Evolutionary conservation across 2,329 filamentous ascomycete genomes (phyloP).

Genomic region (Aspergillus carbonarius): DNA sequence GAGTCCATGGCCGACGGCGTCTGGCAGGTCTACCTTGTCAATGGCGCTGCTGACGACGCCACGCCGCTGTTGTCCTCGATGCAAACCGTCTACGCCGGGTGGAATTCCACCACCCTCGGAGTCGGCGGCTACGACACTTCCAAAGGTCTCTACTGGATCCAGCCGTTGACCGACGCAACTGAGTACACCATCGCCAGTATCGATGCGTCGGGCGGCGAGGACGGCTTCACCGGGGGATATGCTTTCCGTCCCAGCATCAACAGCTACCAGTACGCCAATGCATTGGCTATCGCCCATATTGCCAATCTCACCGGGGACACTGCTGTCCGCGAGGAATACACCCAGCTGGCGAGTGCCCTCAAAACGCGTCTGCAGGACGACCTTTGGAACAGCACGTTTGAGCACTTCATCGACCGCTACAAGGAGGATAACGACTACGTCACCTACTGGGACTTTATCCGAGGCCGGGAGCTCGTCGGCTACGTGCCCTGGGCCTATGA

Average conservation of each 20-base stretch:
- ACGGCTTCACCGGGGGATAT: conserved; percentile 44
- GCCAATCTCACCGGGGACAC: conserved; percentile 32
- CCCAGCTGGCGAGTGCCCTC: conserved; percentile 34
- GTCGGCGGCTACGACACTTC: conserved; percentile 39
- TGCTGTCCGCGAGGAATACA: conserved; percentile 21
- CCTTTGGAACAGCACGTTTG: conserved; percentile 46
- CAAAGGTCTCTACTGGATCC: conserved; percentile 46
- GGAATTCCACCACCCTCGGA: conserved; percentile 39
- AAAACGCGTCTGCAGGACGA: conserved; percentile 40
- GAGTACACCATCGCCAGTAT: conserved; percentile 49
- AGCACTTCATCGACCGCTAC: conserved; percentile 48
- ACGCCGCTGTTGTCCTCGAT: conserved; percentile 30
- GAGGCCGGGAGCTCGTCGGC: conserved; percentile 46
- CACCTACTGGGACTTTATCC: conserved; percentile 35
- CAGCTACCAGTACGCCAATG: conserved; percentile 47
- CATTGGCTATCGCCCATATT: conserved; percentile 42
- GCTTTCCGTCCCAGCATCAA: conserved; percentile 48
- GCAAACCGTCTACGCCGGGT: conserved; percentile 18
- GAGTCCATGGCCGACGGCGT: conserved; percentile 44
- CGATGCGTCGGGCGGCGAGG: conserved; percentile 36
- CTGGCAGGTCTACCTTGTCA: conserved; percentile 44
- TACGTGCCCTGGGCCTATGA: conserved; percentile 46
- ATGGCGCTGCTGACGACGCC: conserved; percentile 38
- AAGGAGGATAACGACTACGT: conserved; percentile 42
- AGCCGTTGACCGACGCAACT: conserved; percentile 46